Evolutionary conservation across 2,329 filamentous ascomycete species (phyloP), one percentile per base, ranked within the genome.

Genomic region (Diaporthe sp.): DNA sequence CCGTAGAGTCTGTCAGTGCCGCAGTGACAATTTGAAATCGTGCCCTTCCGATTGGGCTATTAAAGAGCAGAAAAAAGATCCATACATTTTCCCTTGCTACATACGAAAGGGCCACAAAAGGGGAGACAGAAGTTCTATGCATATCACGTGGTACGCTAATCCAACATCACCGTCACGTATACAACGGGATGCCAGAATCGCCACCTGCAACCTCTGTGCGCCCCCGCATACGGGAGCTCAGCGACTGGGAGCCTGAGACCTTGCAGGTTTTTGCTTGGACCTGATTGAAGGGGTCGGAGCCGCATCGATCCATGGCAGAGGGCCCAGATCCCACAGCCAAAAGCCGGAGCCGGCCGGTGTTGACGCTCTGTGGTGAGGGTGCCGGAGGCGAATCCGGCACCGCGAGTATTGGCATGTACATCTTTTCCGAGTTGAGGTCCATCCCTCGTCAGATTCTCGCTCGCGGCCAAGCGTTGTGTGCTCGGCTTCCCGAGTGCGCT

Each of bases 401-500:
- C 61, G 19, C 42, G 28, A 4, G 9, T 9, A 10, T 34, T 13
- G n/a, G 25, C 6, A 1, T 15, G 61, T 22, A 15, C 13, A 51
- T 49, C 44, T 37, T 49, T 31, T 37, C 61, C 61, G 1, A 13
- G 12, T 67, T 49, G 44, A 49, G 42, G 31, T 13, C 2, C 59
- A 17, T 39, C 13, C 10, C 2, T 15, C 19, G 15, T 4, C 19
- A 1, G 17, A n/a, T 4, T 7, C 17, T 42, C 17, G 34, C 58
- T 5, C 8, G 22, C 8, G 1, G 2, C 3, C 15, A 19, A 4
- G 4, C n/a, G 3, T 19, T 4, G 10, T 7, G 17, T 4, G 15
- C 22, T 39, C 6, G 7, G 37, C 22, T 4, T 44, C 4, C 37
- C 10, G 28, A 6, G 34, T 4, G 31, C 31, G 6, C 31, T 31